Base-by-base conservation (phyloP, 2,329 filamentous ascomycete species). In the Falciphora oryzae region DNA sequence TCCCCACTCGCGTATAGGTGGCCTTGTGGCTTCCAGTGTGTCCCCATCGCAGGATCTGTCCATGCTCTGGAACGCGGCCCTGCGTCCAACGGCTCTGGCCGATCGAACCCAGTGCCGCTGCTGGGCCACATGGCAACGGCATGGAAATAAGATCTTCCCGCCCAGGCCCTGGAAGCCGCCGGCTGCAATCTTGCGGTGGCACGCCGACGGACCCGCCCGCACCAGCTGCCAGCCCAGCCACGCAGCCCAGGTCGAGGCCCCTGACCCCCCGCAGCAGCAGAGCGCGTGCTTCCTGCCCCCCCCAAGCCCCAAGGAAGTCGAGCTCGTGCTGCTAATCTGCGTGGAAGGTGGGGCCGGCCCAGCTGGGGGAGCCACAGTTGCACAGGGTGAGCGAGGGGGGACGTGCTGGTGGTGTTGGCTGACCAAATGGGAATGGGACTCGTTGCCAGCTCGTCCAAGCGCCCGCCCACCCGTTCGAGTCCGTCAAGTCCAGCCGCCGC, bases 71-170 rank as follows among this genome's bases (percentile, higher is more conserved):
- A 35, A 35, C 13, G 32, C 32, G 10, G 10, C 10, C 10, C 32
- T 11, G 32, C 32, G 32, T 10, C 10, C 32, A 11, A 11, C 32
- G 13, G 32, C 32, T 14, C 31, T 59, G 27, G 35, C 50, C n/a
- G n/a, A n/a, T n/a, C n/a, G n/a, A n/a, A n/a, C n/a, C n/a, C n/a
- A n/a, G n/a, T n/a, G n/a, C n/a, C n/a, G n/a, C n/a, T n/a, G n/a
- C n/a, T n/a, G n/a, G n/a, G n/a, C 62, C 56, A 59, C 62, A 57
- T 57, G 62, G 61, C 44, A 16, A 53, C 61, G 61, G 62, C 53
- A 31, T 63, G 62, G 62, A 59, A 63, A 38, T 63, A 59, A 28
- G 56, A 63, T 59, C 56, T 59, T 63, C 62, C 53, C 56, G 27
- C 50, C 16, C 38, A 25, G 31, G 14, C 27, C 29, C n/a, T 53